Evolutionary conservation across 176 grass and related monocot genomes (phyloP).

Genomic region (Bonia amplexicaulis): DNA sequence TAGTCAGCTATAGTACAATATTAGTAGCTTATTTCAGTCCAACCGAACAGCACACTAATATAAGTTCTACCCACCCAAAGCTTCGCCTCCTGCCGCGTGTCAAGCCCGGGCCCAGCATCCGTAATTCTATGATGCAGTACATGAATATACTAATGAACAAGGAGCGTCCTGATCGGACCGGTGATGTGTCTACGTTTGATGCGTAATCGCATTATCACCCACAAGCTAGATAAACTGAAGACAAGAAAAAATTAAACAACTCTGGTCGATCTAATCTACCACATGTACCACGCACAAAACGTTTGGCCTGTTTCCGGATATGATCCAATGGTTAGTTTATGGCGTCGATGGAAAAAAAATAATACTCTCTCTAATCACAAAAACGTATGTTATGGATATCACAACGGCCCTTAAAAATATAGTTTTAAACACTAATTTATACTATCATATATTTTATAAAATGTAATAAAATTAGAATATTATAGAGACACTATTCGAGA

Average conservation of each 20-base stretch:
- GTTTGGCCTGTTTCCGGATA: background rate
- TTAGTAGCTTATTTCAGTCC: too few species aligned
- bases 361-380: too few species aligned
- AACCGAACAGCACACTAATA: too few species aligned
- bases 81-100: conserved; percentile 25
- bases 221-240: background rate
- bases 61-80: conserved; percentile 11
- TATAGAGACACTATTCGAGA: too few species aligned
- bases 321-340: background rate
- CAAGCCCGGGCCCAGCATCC: background rate
- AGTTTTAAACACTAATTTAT: too few species aligned
- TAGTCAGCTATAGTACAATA: too few species aligned
- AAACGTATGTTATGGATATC: too few species aligned
- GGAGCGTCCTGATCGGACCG: background rate
- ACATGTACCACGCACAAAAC: conserved; percentile 19
- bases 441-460: too few species aligned
- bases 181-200: conserved; percentile 12
- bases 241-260: background rate
- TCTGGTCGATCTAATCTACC: background rate
- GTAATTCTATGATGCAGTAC: background rate
- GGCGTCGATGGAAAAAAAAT: background rate
- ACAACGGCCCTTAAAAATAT: too few species aligned
- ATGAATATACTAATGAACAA: background rate
- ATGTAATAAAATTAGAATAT: too few species aligned
- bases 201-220: conserved; percentile 4